phyloP scores from a whole-genome alignment of 129 eudicot genomes.

The carrot (Daucus carota) region DH1_v3.0 NC_030388.2:1752501-1753000 shows the following conservation, averaged over 20 bases:
- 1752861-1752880: not conserved
- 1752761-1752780: not conserved
- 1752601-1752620: no score
- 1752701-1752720: no score
- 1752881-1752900: not conserved
- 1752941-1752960: not conserved
- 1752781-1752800: not conserved
- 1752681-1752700: no score
- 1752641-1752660: no score
- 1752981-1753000: not conserved
- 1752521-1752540: no score
- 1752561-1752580: no score
- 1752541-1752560: no score
- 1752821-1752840: not conserved
- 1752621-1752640: no score
- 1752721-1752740: not conserved
- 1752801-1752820: not conserved
- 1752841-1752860: not conserved
- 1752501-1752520: no score
- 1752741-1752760: not conserved
- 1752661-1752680: no score
- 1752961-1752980: conserved; percentile 7
- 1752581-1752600: no score
- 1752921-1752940: not conserved
- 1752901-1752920: not conserved